Evolutionary conservation across 2,329 filamentous ascomycete species (phyloP).

Genomic region (Sarocladium kiliense): DNA sequence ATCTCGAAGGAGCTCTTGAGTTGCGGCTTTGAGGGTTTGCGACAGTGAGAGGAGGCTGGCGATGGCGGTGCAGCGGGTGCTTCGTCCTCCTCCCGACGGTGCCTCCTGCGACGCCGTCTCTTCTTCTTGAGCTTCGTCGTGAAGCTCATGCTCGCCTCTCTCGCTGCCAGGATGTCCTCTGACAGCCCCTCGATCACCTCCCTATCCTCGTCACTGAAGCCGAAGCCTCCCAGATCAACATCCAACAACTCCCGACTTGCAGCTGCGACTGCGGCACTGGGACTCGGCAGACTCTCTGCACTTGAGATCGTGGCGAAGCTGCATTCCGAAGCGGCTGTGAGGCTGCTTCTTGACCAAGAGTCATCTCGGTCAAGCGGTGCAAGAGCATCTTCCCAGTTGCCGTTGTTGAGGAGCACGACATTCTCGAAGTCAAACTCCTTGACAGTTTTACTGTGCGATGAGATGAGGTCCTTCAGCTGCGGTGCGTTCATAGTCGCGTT

Average conservation of each 20-base stretch:
- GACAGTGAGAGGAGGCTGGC: constrained; percentile 16
- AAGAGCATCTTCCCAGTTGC: constrained; percentile 80
- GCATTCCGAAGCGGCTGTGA: constrained; percentile 23
- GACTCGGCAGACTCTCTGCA: constrained; percentile 35
- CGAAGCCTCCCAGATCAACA: constrained; percentile 32
- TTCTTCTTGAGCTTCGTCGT: constrained; percentile 46
- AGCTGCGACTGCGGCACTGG: constrained; percentile 51
- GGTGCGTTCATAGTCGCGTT: constrained; percentile 67
- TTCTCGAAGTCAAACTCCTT: constrained; percentile 78
- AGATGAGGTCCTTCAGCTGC: constrained; percentile 66
- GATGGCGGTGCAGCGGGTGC: constrained; percentile 13
- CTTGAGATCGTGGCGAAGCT: constrained; percentile 28
- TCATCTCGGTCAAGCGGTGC: constrained; percentile 53
- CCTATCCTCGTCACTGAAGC: constrained; percentile 29
- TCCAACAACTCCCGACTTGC: constrained; percentile 43
- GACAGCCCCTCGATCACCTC: constrained; percentile 24
- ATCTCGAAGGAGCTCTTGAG: constrained; percentile 13
- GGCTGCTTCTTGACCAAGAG: constrained; percentile 30
- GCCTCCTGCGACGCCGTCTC: constrained; percentile 32
- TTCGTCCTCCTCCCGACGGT: constrained; percentile 22
- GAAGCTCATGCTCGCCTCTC: constrained; percentile 29
- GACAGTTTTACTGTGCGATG: constrained; percentile 61
- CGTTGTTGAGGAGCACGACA: constrained; percentile 60
- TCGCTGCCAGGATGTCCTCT: constrained; percentile 27
- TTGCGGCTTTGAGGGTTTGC: constrained; percentile 19